Evolutionary conservation across 1,284 basidiomycete species (phyloP).

Genomic region (Cryptococcus wingfieldii): DNA sequence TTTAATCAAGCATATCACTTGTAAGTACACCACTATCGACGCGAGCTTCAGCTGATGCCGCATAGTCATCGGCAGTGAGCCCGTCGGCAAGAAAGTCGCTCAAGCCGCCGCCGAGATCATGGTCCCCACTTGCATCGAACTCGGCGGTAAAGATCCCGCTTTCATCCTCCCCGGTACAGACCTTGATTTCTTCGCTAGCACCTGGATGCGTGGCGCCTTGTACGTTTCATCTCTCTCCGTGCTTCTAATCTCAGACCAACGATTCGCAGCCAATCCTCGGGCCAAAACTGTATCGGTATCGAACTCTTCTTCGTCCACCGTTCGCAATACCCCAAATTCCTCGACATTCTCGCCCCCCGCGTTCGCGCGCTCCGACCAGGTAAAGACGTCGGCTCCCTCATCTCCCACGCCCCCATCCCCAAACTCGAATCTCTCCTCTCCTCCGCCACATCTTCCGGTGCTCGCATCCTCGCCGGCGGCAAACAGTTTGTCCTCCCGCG

Average conservation of each 20-base stretch:
- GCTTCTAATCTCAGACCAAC: background rate
- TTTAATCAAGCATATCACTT: conserved; percentile 62
- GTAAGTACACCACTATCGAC: conserved; percentile 26
- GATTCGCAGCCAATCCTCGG: conserved; percentile 46
- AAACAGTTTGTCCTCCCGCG: conserved; percentile 62
- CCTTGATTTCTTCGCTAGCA: conserved; percentile 51
- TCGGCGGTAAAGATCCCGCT: conserved; percentile 63
- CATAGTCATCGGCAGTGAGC: conserved; percentile 84
- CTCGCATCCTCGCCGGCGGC: conserved; percentile 65
- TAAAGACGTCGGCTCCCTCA: conserved; percentile 50
- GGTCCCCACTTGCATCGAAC: conserved; percentile 83
- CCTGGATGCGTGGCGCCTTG: conserved; percentile 80
- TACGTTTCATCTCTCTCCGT: conserved; percentile 36
- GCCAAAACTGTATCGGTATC: conserved; percentile 96
- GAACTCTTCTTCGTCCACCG: conserved; percentile 84
- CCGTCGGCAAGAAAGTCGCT: conserved; percentile 78
- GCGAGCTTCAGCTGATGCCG: background rate
- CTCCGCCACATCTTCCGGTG: conserved; percentile 69
- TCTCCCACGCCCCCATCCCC: conserved; percentile 57
- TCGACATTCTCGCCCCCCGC: conserved; percentile 61
- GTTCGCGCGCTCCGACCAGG: conserved; percentile 64
- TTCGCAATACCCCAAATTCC: conserved; percentile 68
- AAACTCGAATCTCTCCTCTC: conserved; percentile 66
- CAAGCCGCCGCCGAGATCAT: conserved; percentile 75
- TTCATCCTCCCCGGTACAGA: conserved; percentile 53